These are phyloP conservation scores for Tilletia horrida DNA, from an alignment of 1,284 basidiomycete genomes.

Conservation along the genomic window DNA sequence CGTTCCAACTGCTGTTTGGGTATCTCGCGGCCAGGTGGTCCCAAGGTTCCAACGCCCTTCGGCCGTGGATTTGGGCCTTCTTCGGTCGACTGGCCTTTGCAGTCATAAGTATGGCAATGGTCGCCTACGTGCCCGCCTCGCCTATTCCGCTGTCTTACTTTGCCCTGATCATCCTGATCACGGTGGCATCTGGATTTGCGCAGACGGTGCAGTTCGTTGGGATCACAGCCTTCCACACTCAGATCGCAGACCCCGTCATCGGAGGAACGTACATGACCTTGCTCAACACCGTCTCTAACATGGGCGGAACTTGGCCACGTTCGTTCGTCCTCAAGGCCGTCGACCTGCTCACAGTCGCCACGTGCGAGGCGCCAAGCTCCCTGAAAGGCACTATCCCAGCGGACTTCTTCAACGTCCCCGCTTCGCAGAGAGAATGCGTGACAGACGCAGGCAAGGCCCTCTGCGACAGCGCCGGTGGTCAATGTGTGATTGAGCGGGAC, in stretches of 20 bases:
- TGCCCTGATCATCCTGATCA: slow-evolving; percentile 71
- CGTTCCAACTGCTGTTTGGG: slow-evolving; percentile 91
- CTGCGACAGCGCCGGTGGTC: slow-evolving; percentile 73
- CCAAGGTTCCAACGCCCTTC: slow-evolving; percentile 55
- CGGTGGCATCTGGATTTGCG: slow-evolving; percentile 79
- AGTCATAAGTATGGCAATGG: slow-evolving; percentile 68
- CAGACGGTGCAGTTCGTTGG: slow-evolving; percentile 98
- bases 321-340: slow-evolving; percentile 77
- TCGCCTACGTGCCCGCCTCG: slow-evolving; percentile 76
- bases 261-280: slow-evolving; percentile 68
- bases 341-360: slow-evolving; percentile 45
- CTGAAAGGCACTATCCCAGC: background rate
- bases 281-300: slow-evolving; percentile 91
- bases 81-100: slow-evolving; percentile 78
- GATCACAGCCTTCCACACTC: slow-evolving; percentile 95
- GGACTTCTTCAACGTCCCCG: slow-evolving; percentile 15
- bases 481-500: slow-evolving; percentile 78
- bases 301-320: slow-evolving; percentile 96
- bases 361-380: slow-evolving; percentile 27
- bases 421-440: slow-evolving; percentile 11
- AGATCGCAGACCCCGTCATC: slow-evolving; percentile 92
- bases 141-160: slow-evolving; percentile 70
- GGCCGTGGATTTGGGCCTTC: slow-evolving; percentile 80
- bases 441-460: slow-evolving; percentile 66
- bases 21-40: slow-evolving; percentile 91